A percentile compares a stretch with the other conserved stretches of the same genome.
Evolutionary conservation across 257 asterid genomes (phyloP).

Genomic region (Galeopsis tetrahit): DNA sequence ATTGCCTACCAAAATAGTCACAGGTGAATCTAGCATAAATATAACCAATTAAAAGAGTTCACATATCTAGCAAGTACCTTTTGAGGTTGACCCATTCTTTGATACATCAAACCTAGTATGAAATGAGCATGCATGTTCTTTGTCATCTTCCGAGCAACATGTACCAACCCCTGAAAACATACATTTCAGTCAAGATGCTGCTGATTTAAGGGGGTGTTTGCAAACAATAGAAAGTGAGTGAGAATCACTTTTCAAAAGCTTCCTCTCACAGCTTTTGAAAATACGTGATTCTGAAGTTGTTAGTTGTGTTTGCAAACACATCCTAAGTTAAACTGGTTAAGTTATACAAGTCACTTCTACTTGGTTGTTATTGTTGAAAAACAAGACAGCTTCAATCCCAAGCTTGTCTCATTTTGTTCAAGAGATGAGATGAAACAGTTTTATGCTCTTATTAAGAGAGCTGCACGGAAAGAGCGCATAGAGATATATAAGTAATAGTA

Average conservation of each 20-base stretch:
- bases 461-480: neutral
- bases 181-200: conserved; percentile 32
- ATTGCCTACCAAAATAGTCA: conserved; percentile 63
- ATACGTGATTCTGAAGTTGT: too few species aligned
- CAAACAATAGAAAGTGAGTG: too few species aligned
- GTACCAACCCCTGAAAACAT: conserved; percentile 77
- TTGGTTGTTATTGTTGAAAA: neutral
- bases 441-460: conserved; percentile 18
- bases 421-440: conserved; percentile 4
- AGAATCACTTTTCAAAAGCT: too few species aligned
- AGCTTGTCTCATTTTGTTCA: conserved; percentile 23
- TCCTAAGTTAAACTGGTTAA: conserved; percentile 21
- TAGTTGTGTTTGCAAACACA: too few species aligned
- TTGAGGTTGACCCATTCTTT: conserved; percentile 97
- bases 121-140: conserved; percentile 97
- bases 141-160: conserved; percentile 97
- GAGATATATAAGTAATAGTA: neutral
- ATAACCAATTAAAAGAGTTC: conserved; percentile 27
- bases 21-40: conserved; percentile 28
- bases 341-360: conserved; percentile 23
- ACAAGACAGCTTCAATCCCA: conserved; percentile 23
- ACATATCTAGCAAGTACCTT: conserved; percentile 60
- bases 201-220: too few species aligned
- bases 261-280: too few species aligned
- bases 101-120: conserved; percentile 94